Evolutionary conservation across 2,329 filamentous ascomycete species (phyloP).

Genomic region (Ophiocordyceps robertsii): DNA sequence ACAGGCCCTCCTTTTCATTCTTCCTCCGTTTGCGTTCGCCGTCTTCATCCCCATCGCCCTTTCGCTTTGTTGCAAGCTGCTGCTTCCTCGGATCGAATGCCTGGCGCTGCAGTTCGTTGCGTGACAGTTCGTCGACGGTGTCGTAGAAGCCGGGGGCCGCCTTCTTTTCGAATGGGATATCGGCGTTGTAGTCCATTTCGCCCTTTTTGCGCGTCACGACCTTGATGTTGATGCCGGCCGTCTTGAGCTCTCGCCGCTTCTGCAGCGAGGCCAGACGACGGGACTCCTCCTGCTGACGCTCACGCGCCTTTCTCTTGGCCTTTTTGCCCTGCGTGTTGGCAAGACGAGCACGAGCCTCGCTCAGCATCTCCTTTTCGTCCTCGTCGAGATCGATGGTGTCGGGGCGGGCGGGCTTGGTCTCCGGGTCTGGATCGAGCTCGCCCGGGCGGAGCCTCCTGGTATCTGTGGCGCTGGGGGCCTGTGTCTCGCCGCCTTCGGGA

Average conservation of each 20-base stretch:
- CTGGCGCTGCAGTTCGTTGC: slow-evolving; percentile 73
- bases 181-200: slow-evolving; percentile 99
- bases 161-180: slow-evolving; percentile 94
- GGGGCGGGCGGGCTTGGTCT: slow-evolving; percentile 87
- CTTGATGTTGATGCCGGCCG: slow-evolving; percentile 96
- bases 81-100: slow-evolving; percentile 88
- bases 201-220: slow-evolving; percentile 82
- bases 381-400: slow-evolving; percentile 98
- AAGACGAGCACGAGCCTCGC: slow-evolving; percentile 87
- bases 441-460: slow-evolving; percentile 79
- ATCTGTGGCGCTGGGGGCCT: slow-evolving; percentile 84
- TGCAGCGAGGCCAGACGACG: slow-evolving; percentile 79
- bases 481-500: slow-evolving; percentile 72
- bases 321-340: slow-evolving; percentile 99
- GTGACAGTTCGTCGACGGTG: slow-evolving; percentile 65
- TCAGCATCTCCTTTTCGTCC: slow-evolving; percentile 99
- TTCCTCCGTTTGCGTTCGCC: slow-evolving; percentile 78
- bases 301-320: slow-evolving; percentile 91
- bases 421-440: slow-evolving; percentile 92
- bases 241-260: slow-evolving; percentile 93
- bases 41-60: slow-evolving; percentile 79
- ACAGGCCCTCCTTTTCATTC: slow-evolving; percentile 70
- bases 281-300: slow-evolving; percentile 90
- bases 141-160: slow-evolving; percentile 86
- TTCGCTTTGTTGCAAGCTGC: slow-evolving; percentile 81